Base-by-base conservation (phyloP, 805 yeast species). In the Clavispora fructus region DNA sequence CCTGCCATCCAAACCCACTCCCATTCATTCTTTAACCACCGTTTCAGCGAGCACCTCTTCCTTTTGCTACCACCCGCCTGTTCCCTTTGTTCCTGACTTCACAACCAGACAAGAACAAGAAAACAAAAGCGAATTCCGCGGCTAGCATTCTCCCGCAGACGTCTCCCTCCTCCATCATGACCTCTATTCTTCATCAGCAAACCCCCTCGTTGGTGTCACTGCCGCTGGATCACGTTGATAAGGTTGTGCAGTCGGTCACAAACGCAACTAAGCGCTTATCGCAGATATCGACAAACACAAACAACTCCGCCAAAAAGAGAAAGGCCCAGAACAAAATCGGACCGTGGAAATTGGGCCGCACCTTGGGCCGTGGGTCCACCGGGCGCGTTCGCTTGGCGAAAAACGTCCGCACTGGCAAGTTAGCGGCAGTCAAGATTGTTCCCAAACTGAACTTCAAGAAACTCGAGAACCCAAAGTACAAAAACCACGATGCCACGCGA, bases 371-470 rank as follows among this genome's bases (percentile, higher is more conserved):
- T 48, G 99, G 99, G n/a, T 86, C 96, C 12, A 88, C 97, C 1
- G 98, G 99, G 23, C 78, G 97, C 51, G 99, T 94, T 14, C 74
- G 96, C 49, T 74, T 94, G 46, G 98, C 99, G 13, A 85, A 89
- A 55, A 95, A 94, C 63, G 77, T 82, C 38, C 77, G 78, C 44
- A 85, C 94, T 1, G 94, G 94, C 41, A 85, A 89, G 65, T 78
- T 89, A 47, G 98, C 99, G 4, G 99, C 99, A 1, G 96, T 94
- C 43, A 94, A 94, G 65, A 90, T 94, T 52, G 96, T 94, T 11
- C 95, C 98, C 28, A 94, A 94, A 60, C 75, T 91, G 28, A 75
- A 82, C 49, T 79, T 87, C 58, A 78, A 73, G 56, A 66, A 65
- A 51, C 64, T 71, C 42, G 75, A 73, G 37, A 69, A 73, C 51